Conservation (phyloP, 2,329 filamentous ascomycete genomes). For the Triangularia setosa region DNA sequence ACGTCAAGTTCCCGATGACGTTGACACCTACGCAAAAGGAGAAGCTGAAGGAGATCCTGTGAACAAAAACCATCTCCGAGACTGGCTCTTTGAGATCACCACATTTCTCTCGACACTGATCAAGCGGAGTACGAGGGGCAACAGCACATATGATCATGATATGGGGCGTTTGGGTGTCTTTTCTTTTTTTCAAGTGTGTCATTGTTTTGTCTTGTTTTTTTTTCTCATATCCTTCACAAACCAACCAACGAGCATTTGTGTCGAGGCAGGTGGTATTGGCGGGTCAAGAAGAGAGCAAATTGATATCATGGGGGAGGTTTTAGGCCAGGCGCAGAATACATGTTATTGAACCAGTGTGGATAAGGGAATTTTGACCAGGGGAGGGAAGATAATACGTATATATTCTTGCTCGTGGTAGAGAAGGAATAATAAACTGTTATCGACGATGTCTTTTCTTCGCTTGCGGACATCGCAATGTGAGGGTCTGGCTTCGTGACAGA, state of each 20-base stretch:
- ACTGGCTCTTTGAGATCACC: not conserved
- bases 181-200: not conserved
- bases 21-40: constrained; percentile 77
- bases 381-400: not conserved
- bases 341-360: not conserved
- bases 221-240: not conserved
- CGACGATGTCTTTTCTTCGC: not conserved
- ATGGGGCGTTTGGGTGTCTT: not conserved
- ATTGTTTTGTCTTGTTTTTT: not conserved
- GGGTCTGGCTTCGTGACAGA: no score
- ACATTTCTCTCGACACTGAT: not conserved
- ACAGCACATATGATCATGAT: not conserved
- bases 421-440: not conserved
- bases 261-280: not conserved
- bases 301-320: not conserved
- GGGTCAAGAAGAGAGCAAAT: not conserved
- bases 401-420: not conserved
- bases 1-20: constrained; percentile 83
- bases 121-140: not conserved
- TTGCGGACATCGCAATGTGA: no score
- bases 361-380: not conserved
- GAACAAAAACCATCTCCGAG: constrained; percentile 21
- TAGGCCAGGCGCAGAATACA: not conserved
- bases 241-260: not conserved
- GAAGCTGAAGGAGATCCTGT: constrained; percentile 74